These are phyloP conservation scores for Amanita pallidorosea DNA, from an alignment of 768 basidiomycete species.

Conservation along the genomic window DNA sequence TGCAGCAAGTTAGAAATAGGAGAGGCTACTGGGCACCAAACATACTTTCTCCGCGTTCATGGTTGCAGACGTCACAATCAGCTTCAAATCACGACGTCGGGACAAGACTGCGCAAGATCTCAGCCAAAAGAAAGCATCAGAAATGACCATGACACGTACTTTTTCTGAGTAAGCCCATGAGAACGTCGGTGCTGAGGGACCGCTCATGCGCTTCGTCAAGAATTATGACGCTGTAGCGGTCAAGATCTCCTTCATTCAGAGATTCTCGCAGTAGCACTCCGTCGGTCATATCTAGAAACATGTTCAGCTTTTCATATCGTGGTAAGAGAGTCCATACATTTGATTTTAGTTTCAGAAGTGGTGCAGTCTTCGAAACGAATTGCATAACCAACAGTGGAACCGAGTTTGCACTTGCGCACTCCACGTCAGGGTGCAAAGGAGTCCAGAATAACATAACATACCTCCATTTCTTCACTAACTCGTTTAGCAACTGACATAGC, in stretches of 20 bases:
- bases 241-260: slow-evolving; percentile 95
- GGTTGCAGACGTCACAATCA: slow-evolving; percentile 97
- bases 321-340: slow-evolving; percentile 47
- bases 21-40: neutral
- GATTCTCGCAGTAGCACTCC: slow-evolving; percentile 98
- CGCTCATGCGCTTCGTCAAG: slow-evolving; percentile 99
- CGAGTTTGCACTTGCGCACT: slow-evolving; percentile 68
- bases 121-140: neutral
- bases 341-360: slow-evolving; percentile 87
- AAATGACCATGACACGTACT: slow-evolving; percentile 32
- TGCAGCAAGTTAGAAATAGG: slow-evolving; percentile 17
- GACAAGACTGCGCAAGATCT: slow-evolving; percentile 51
- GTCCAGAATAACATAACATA: slow-evolving; percentile 20
- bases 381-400: slow-evolving; percentile 87
- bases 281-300: slow-evolving; percentile 84
- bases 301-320: neutral
- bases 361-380: slow-evolving; percentile 99
- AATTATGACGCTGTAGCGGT: slow-evolving; percentile 94
- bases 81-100: slow-evolving; percentile 83
- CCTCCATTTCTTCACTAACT: slow-evolving; percentile 99
- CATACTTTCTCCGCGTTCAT: slow-evolving; percentile 98
- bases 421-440: neutral
- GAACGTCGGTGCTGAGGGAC: slow-evolving; percentile 92
- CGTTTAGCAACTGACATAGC: slow-evolving; percentile 99
- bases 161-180: slow-evolving; percentile 94